phyloP scores from a whole-genome alignment of 805 yeast genomes.

The Wickerhamiella australiensis region DNA sequence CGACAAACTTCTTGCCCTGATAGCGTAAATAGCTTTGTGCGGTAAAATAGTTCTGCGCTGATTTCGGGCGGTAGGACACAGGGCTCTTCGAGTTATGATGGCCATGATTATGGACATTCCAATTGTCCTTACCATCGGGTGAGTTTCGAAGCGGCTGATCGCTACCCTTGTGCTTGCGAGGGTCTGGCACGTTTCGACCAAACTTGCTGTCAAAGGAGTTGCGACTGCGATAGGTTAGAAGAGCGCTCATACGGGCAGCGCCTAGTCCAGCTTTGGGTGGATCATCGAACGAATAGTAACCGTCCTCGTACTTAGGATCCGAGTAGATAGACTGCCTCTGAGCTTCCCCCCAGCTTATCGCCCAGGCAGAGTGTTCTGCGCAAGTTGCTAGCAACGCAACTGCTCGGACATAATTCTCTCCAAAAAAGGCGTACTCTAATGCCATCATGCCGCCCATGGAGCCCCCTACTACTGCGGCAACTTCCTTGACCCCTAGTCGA shows the following conservation, averaged over 20 bases:
- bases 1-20: conserved; percentile 83
- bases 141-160: conserved; percentile 25
- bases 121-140: conserved; percentile 45
- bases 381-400: conserved; percentile 84
- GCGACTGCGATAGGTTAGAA: conserved; percentile 82
- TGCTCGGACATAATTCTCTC: conserved; percentile 51
- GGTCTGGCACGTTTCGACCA: conserved; percentile 67
- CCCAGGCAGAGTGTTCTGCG: conserved; percentile 95
- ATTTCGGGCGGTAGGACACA: conserved; percentile 16
- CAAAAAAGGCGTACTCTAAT: conserved; percentile 72
- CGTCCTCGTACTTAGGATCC: conserved; percentile 87
- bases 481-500: conserved; percentile 58
- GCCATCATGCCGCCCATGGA: conserved; percentile 99
- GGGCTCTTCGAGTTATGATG: conserved; percentile 26
- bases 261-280: conserved; percentile 80
- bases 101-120: conserved; percentile 87
- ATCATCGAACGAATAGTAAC: conserved; percentile 64
- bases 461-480: conserved; percentile 88
- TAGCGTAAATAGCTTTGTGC: conserved; percentile 92
- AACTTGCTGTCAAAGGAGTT: conserved; percentile 84
- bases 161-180: conserved; percentile 29
- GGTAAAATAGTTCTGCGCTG: conserved; percentile 57
- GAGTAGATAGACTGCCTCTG: conserved; percentile 93
- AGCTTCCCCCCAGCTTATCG: conserved; percentile 97
- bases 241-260: conserved; percentile 96